Conservation (phyloP, 768 basidiomycete species). For the Tremella yokohamensis region DNA sequence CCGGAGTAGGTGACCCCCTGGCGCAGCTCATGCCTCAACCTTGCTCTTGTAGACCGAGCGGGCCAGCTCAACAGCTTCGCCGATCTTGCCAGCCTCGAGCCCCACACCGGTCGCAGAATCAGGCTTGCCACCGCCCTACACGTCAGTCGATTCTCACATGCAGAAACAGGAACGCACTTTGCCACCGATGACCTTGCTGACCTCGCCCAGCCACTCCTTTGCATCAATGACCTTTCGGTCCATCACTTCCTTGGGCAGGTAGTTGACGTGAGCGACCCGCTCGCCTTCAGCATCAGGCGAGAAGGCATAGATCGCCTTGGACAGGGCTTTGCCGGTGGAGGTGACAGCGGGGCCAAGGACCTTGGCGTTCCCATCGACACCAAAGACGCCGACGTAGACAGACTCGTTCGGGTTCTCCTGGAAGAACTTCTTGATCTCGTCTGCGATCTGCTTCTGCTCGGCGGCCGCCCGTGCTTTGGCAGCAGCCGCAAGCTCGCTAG, state of each 20-base stretch:
- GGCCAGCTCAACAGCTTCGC: conserved; percentile 66
- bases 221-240: conserved; percentile 64
- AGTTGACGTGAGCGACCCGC: conserved; percentile 85
- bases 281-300: conserved; percentile 65
- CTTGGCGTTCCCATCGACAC: conserved; percentile 82
- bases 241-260: conserved; percentile 64
- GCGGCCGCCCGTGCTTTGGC: conserved; percentile 74
- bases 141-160: neutral
- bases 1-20: no score
- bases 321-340: conserved; percentile 71
- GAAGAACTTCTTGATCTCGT: conserved; percentile 69
- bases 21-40: conserved; percentile 29
- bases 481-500: conserved; percentile 80
- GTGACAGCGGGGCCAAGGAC: conserved; percentile 54
- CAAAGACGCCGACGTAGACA: conserved; percentile 68
- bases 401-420: conserved; percentile 66
- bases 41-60: conserved; percentile 48
- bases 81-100: conserved; percentile 59
- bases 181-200: conserved; percentile 77
- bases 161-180: conserved; percentile 60
- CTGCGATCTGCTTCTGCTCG: conserved; percentile 76
- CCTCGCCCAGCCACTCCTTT: conserved; percentile 77
- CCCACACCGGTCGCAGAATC: conserved; percentile 90
- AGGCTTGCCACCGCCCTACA: conserved; percentile 88
- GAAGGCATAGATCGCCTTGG: conserved; percentile 84